phyloP scores from a whole-genome alignment of 2,329 filamentous ascomycete genomes.

The Fusarium tricinctum region DNA sequence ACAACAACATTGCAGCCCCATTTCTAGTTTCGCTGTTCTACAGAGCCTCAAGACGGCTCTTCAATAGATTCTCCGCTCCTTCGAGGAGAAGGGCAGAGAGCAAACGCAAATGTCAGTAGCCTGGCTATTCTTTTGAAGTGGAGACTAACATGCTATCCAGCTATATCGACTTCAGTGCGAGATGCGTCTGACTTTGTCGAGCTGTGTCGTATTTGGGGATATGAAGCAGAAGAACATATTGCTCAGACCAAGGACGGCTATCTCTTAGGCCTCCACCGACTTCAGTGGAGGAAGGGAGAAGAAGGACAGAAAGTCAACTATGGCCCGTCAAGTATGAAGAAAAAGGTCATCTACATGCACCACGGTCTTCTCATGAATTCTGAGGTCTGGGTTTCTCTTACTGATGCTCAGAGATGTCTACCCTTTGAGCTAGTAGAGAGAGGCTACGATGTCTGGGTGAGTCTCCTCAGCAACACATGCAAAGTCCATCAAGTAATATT shows the following conservation, averaged over 20 bases:
- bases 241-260: slow-evolving; percentile 96
- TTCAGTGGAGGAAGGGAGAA: slow-evolving; percentile 87
- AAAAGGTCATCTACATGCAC: slow-evolving; percentile 93
- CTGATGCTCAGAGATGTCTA: slow-evolving; percentile 85
- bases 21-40: slow-evolving; percentile 88
- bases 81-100: slow-evolving; percentile 76
- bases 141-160: slow-evolving; percentile 69
- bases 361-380: slow-evolving; percentile 99
- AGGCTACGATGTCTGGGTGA: slow-evolving; percentile 95
- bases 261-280: slow-evolving; percentile 87
- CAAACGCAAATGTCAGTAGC: slow-evolving; percentile 71
- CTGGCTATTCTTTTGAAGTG: slow-evolving; percentile 53
- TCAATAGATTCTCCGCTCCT: slow-evolving; percentile 81
- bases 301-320: slow-evolving; percentile 83
- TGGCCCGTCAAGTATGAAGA: slow-evolving; percentile 75
- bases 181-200: slow-evolving; percentile 94
- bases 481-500: slow-evolving; percentile 45
- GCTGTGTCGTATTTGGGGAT: slow-evolving; percentile 91
- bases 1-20: slow-evolving; percentile 66
- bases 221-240: slow-evolving; percentile 95
- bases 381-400: slow-evolving; percentile 96
- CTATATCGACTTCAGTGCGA: slow-evolving; percentile 81
- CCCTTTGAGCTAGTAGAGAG: slow-evolving; percentile 90
- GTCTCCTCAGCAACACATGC: slow-evolving; percentile 48
- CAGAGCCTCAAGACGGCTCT: slow-evolving; percentile 82